A percentile compares a stretch with the other conserved stretches of the same genome.
Evolutionary conservation across 2,329 filamentous ascomycete species (phyloP).

Genomic region (Alternaria longipes): DNA sequence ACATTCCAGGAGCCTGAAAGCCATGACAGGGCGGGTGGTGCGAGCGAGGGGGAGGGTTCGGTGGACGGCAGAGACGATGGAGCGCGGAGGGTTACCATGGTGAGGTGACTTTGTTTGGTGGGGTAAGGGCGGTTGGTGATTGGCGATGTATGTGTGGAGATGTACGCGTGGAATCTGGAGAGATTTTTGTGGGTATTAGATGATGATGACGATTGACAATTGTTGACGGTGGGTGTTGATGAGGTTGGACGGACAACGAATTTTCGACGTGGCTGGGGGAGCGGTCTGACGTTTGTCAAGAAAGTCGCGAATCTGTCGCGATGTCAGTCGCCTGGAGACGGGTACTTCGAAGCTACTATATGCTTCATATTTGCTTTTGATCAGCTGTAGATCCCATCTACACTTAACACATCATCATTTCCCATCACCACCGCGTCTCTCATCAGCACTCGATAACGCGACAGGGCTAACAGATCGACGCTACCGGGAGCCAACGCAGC

Average conservation of each 20-base stretch:
- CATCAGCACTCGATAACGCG: neutral
- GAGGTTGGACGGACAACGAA: constrained; percentile 13
- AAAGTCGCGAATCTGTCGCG: neutral
- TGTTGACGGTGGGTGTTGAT: neutral
- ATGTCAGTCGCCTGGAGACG: neutral
- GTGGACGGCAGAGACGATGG: constrained; percentile 36
- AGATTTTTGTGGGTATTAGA: constrained; percentile 12
- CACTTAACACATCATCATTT: neutral
- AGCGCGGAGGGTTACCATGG: constrained; percentile 37
- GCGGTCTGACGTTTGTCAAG: neutral
- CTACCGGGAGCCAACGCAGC: constrained; percentile 10
- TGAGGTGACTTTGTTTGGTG: neutral
- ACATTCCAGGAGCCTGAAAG: constrained; percentile 49
- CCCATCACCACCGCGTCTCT: neutral
- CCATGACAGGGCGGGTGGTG: constrained; percentile 51
- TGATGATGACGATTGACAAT: constrained; percentile 3
- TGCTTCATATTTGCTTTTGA: neutral
- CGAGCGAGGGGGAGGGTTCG: constrained; percentile 24
- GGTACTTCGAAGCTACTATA: neutral
- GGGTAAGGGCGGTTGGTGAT: neutral
- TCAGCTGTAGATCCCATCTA: constrained; percentile 1
- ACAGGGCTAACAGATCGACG: constrained; percentile 18
- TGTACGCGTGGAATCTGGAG: constrained; percentile 17
- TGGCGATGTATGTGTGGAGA: constrained; percentile 3
- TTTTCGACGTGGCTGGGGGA: constrained; percentile 2